phyloP scores from a whole-genome alignment of 805 yeast genomes.

The Spencermartinsiella europaea region DNA sequence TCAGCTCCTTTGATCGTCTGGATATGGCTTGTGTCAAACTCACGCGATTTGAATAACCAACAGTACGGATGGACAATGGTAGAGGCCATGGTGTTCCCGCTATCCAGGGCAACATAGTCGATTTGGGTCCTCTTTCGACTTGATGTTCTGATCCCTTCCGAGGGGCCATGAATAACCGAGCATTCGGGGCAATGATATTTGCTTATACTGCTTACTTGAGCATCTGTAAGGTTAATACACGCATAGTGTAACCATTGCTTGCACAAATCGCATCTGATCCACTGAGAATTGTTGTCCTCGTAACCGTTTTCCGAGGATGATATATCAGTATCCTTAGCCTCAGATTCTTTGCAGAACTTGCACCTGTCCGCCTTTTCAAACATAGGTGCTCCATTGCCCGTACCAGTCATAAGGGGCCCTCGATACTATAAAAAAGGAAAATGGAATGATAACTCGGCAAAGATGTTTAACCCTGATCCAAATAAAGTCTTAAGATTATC shows the following conservation, averaged over 20 bases:
- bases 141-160: constrained; percentile 47
- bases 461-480: too few relatives aligned
- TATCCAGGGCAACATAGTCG: constrained; percentile 75
- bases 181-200: constrained; percentile 56
- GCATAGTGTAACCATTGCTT: constrained; percentile 47
- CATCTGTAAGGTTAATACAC: constrained; percentile 40
- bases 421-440: too few relatives aligned
- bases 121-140: constrained; percentile 50
- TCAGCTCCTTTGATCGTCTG: constrained; percentile 31
- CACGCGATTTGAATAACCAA: constrained; percentile 11
- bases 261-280: constrained; percentile 57
- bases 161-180: constrained; percentile 42
- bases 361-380: too few relatives aligned
- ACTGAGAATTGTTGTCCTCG: constrained; percentile 19
- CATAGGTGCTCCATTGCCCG: too few relatives aligned
- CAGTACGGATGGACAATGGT: constrained; percentile 55
- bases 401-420: too few relatives aligned
- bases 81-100: constrained; percentile 52
- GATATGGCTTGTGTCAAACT: constrained; percentile 29
- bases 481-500: too few relatives aligned
- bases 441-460: too few relatives aligned
- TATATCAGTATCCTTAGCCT: too few relatives aligned
- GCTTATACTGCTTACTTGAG: constrained; percentile 37
- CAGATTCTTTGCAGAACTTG: neutral
- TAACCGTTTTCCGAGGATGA: too few relatives aligned